These are phyloP conservation scores for Austroboletus olivaceoglutinosus DNA, from an alignment of 1,284 basidiomycete genomes.

Conservation along the genomic window DNA sequence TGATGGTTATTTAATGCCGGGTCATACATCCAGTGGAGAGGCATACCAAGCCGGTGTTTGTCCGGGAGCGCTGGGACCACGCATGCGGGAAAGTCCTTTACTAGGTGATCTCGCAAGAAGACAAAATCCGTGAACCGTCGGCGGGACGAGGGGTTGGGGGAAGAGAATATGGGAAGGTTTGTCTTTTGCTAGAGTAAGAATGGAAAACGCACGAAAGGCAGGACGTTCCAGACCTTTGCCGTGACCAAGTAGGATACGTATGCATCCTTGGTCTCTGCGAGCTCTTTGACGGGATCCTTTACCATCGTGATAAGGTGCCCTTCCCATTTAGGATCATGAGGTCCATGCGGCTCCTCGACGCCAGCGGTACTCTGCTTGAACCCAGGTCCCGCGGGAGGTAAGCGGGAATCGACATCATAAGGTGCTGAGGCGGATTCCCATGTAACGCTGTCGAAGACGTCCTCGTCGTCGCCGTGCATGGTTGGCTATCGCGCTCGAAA, in stretches of 20 bases:
- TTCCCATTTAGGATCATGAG: constrained; percentile 84
- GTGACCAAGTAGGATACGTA: constrained; percentile 94
- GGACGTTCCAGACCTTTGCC: constrained; percentile 64
- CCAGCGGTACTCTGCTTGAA: constrained; percentile 75
- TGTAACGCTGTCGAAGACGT: constrained; percentile 82
- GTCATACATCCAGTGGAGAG: not conserved
- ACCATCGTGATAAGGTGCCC: constrained; percentile 86
- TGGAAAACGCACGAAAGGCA: not conserved
- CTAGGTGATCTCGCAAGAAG: constrained; percentile 87
- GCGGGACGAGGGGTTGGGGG: constrained; percentile 69
- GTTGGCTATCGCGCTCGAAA: not conserved
- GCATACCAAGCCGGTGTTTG: constrained; percentile 91
- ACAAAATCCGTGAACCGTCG: constrained; percentile 97
- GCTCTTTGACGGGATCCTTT: constrained; percentile 91
- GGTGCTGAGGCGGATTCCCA: constrained; percentile 73
- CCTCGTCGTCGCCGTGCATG: constrained; percentile 80
- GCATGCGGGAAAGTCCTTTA: constrained; percentile 92
- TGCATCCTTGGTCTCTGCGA: constrained; percentile 93
- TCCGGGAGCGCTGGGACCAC: constrained; percentile 95
- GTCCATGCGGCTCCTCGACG: constrained; percentile 54
- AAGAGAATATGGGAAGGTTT: constrained; percentile 77
- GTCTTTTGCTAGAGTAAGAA: constrained; percentile 52
- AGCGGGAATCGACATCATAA: constrained; percentile 42
- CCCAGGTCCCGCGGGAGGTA: constrained; percentile 57
- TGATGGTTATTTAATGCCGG: constrained; percentile 33